Evolutionary conservation across 164 flowering plant species (phyloP), one percentile per base, ranked within the genome.

Genomic region (Amborella trichopoda): DNA sequence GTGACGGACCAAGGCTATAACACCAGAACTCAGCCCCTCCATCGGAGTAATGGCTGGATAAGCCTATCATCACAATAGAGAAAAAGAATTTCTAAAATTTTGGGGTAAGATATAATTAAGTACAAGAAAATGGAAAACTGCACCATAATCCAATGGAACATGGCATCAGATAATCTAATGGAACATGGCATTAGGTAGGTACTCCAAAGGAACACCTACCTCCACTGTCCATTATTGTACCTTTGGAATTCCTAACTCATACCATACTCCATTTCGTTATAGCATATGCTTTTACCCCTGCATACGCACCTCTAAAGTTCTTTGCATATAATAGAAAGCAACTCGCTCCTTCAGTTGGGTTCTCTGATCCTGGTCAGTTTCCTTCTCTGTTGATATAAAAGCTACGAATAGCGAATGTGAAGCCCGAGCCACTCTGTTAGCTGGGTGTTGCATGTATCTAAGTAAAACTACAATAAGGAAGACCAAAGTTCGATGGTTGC

Each of bases 1-100:
- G 71, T 84, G 60, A 23, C 84, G 72, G 58, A 81, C 77, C 65
- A 85, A 50, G 36, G 95, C 83, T 49, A 67, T 80, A 44, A 93
- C 83, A 45, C 99, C 99, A 41, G 94, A 79, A 56, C 94, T 91
- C 78, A 85, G 54, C 30, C 95, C 91, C 48, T 93, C 94, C 58
- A 82, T 78, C 26, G 99, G 96, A 23, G 95, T 88, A 25, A 65
- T 60, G 41, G 59, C 83, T 24, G 99, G 99, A 71, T 72, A 93
- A 16, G 64, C 91, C 96, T 88, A 45, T 37, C 19, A n/a, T 21
- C 40, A n/a, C n/a, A n/a, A n/a, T n/a, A 37, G 40, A 10, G 10
- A 21, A 37, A n/a, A 10, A 6, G n/a, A 37, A 37, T 37, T 8
- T 8, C n/a, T n/a, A n/a, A n/a, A 37, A 37, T 8, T 14, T 37